These are phyloP conservation scores for Talaromyces atroroseus DNA, from an alignment of 2,329 filamentous ascomycete species.

Conservation along the genomic window DNA sequence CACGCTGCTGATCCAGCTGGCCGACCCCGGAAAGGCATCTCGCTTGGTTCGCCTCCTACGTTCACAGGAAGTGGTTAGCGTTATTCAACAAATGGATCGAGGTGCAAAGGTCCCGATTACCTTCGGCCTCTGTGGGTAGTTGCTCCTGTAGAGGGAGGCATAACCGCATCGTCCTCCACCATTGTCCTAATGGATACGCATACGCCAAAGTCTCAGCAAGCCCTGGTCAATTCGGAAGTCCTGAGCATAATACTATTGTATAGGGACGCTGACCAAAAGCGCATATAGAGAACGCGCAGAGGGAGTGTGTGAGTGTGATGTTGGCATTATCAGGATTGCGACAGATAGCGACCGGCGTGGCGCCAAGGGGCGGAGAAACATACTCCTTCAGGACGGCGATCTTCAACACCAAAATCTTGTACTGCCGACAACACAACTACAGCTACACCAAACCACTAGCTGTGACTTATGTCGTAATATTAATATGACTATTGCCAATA, in stretches of 20 bases:
- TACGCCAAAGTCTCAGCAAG: constrained; percentile 2
- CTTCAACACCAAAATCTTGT: too few relatives aligned
- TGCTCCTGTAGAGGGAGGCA: constrained; percentile 23
- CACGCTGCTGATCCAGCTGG: constrained; percentile 83
- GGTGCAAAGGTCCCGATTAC: constrained; percentile 18
- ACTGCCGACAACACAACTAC: not conserved
- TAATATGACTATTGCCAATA: not conserved
- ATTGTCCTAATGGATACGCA: constrained; percentile 9
- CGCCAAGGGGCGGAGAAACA: not conserved
- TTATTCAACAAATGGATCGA: not conserved
- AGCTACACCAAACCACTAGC: not conserved
- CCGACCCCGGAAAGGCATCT: constrained; percentile 64
- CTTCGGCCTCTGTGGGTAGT: constrained; percentile 22
- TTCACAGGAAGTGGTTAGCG: not conserved
- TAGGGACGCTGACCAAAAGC: not conserved
- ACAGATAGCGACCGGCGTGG: constrained; percentile 8
- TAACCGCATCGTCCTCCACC: constrained; percentile 30
- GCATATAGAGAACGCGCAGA: not conserved
- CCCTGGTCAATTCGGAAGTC: not conserved
- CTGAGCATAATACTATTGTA: not conserved
- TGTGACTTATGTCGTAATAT: not conserved
- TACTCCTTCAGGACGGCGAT: not conserved
- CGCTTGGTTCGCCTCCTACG: constrained; percentile 55
- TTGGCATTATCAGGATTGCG: constrained; percentile 12
- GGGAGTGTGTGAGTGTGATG: constrained; percentile 3